Evolutionary conservation across 495 filamentous ascomycete species (phyloP).

Genomic region (Trypethelium eluteriae): DNA sequence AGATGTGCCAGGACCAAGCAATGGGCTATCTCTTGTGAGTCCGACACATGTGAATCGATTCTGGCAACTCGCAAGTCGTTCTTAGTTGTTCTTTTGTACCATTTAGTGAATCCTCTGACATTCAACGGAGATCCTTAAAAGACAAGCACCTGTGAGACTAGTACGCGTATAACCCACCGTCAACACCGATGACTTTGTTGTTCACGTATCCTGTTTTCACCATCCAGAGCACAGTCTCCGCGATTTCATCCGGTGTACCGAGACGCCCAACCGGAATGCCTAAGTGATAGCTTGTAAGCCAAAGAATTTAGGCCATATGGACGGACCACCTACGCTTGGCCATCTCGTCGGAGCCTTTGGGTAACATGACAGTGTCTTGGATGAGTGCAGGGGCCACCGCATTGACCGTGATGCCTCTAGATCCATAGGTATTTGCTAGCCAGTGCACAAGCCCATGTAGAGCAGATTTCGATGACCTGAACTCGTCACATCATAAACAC

Average conservation of each 20-base stretch:
- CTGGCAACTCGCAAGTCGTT: no score
- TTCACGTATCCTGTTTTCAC: constrained; percentile 31
- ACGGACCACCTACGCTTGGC: neutral
- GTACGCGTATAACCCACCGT: constrained; percentile 32
- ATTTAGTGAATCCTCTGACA: no score
- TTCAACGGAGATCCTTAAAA: no score
- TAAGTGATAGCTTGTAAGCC: constrained; percentile 2
- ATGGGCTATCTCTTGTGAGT: no score
- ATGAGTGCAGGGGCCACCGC: constrained; percentile 36
- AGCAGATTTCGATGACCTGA: constrained; percentile 23
- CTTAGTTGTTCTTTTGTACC: no score
- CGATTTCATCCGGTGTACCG: constrained; percentile 31
- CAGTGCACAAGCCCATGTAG: constrained; percentile 35
- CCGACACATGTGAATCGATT: no score
- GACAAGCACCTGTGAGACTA: constrained; percentile 4
- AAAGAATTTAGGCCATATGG: neutral
- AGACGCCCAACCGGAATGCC: constrained; percentile 32
- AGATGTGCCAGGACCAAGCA: no score
- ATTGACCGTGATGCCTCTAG: constrained; percentile 33
- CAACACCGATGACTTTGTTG: constrained; percentile 33
- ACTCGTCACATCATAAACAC: neutral
- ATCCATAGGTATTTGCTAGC: constrained; percentile 28
- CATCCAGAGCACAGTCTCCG: constrained; percentile 35
- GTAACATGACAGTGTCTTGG: constrained; percentile 31
- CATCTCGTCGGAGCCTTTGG: constrained; percentile 18